Evolutionary conservation across 2,329 filamentous ascomycete species (phyloP), one percentile per base, ranked within the genome.

Genomic region (Epichloe brachyelytri): DNA sequence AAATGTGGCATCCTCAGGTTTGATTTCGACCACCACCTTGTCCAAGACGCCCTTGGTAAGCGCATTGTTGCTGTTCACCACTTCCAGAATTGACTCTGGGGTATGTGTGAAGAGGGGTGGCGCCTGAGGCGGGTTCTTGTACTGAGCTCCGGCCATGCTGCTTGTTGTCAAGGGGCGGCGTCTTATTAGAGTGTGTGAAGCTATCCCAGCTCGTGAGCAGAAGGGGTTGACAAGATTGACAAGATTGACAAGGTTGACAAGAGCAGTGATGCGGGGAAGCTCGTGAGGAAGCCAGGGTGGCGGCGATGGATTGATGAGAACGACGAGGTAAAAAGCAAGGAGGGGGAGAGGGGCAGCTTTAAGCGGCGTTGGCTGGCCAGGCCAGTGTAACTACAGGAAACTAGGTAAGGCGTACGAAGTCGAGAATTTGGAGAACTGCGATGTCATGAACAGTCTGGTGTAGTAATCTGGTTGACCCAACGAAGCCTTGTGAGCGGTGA

Each of bases 101-200:
- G 85, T 89, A 58, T 83, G 83, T 3, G 78, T 87, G 70, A 91
- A 93, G 63, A 82, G 76, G 50, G 86, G 86, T 52, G 87, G 86
- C 40, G 82, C 74, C 72, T 91, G 86, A 3, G 87, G 86, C 56
- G 86, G 86, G 63, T 76, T 84, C 66, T 76, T 77, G 69, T 85
- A 88, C 67, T 81, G 78, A 57, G 76, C 68, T 54, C 79, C 75
- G 57, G 78, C 80, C 83, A 87, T 86, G 63, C 67, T 76, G 65
- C 69, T 75, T 57, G 75, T 82, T 56, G 64, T 68, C 58, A 68
- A 63, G 54, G 64, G 62, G 57, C 62, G 68, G 58, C 59, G 49
- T 17, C 17, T 45, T 61, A 62, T 51, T 53, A 17, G 49, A 15
- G 30, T 17, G 8, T 20, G 17, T 30, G 41, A 17, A 36, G 41